Conservation (phyloP, 140 eudicot species). For the Ambrosia hybrid region DNA sequence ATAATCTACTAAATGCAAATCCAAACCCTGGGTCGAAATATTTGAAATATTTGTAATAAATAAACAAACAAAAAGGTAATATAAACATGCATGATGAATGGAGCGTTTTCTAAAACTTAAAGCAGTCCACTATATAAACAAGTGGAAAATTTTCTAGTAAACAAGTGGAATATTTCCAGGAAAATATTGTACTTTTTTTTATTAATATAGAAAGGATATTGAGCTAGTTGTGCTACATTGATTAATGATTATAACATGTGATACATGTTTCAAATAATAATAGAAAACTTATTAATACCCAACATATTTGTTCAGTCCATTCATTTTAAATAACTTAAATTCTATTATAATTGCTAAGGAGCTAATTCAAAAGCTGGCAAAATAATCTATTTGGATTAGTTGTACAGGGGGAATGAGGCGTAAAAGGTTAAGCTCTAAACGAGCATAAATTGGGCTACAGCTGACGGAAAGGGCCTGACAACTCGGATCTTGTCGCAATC, state of each 20-base stretch:
- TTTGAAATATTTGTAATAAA: background rate
- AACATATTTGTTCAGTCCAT: background rate
- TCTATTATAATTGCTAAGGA: too few species aligned
- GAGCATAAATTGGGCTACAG: too few species aligned
- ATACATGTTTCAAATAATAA: background rate
- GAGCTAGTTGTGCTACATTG: conserved; percentile 13
- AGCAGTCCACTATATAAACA: conserved; percentile 23
- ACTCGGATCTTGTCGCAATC: too few species aligned
- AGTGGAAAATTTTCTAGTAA: conserved; percentile 17
- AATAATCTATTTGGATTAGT: too few species aligned
- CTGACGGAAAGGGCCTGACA: too few species aligned
- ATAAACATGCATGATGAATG: conserved; percentile 18
- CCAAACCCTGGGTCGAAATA: background rate
- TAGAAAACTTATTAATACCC: background rate
- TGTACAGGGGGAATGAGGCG: too few species aligned
- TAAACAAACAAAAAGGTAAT: conserved; percentile 4
- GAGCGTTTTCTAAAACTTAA: background rate
- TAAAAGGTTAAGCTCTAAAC: too few species aligned
- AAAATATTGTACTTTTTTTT: background rate
- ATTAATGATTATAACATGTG: conserved; percentile 21
- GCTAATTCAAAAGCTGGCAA: too few species aligned
- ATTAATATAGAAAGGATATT: background rate
- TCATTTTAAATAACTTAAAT: background rate
- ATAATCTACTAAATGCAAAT: too few species aligned
- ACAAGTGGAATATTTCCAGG: conserved; percentile 14